Evolutionary conservation across 2,329 filamentous ascomycete genomes (phyloP).

Genomic region (Fusarium sp.): DNA sequence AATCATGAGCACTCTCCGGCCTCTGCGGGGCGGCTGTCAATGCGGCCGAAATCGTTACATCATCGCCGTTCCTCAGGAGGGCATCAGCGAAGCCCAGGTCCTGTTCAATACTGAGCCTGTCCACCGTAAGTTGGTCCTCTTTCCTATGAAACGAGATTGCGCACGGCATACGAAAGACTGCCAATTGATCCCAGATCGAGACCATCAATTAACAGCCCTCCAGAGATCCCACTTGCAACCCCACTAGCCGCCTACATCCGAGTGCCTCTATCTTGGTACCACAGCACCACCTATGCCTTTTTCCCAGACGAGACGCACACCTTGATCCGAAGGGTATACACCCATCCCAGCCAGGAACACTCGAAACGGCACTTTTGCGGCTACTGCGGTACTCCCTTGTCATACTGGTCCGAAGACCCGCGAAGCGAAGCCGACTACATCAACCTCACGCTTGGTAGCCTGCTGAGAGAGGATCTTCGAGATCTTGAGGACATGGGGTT

Average conservation of each 20-base stretch:
- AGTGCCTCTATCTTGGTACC: slow-evolving; percentile 84
- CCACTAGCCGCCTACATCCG: slow-evolving; percentile 85
- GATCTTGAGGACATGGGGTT: slow-evolving; percentile 80
- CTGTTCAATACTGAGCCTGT: slow-evolving; percentile 78
- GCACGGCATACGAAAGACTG: not conserved
- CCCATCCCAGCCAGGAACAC: slow-evolving; percentile 66
- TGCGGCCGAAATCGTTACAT: slow-evolving; percentile 89
- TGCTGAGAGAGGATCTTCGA: slow-evolving; percentile 76
- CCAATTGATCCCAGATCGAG: not conserved
- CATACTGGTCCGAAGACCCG: slow-evolving; percentile 84
- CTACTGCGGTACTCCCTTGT: slow-evolving; percentile 88
- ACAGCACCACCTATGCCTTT: slow-evolving; percentile 78
- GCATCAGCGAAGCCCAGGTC: slow-evolving; percentile 70
- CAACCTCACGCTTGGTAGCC: slow-evolving; percentile 82
- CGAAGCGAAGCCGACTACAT: slow-evolving; percentile 80
- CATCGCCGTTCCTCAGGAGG: slow-evolving; percentile 73
- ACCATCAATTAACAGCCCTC: slow-evolving; percentile 18
- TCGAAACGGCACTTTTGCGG: slow-evolving; percentile 87
- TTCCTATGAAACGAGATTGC: not conserved
- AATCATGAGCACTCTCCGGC: slow-evolving; percentile 61
- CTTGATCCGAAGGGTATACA: slow-evolving; percentile 75
- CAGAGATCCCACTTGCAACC: slow-evolving; percentile 74
- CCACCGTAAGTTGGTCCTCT: slow-evolving; percentile 72
- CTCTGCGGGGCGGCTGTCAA: slow-evolving; percentile 81
- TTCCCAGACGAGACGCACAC: slow-evolving; percentile 81